Evolutionary conservation across 2,329 filamentous ascomycete genomes (phyloP), one percentile per base, ranked within the genome.

Genomic region (Verticillium isaacii): DNA sequence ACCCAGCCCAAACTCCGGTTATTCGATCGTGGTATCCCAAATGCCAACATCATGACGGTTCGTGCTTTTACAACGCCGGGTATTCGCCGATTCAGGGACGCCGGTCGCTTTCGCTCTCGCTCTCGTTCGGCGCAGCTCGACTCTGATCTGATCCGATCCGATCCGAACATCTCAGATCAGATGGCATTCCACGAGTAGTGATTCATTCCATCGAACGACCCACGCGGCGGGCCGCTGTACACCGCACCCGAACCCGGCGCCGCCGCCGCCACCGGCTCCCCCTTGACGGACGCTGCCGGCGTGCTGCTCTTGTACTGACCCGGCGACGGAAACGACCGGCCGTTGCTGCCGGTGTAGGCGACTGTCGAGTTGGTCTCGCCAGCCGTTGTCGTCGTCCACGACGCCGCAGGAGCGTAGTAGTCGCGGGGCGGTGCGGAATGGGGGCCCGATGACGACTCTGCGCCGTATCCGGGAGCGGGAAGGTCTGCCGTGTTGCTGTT

Each of bases 121-220:
- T 14, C 15, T 19, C 39, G 39, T n/a, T 45, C 34, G 34, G 14
- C 34, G 34, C 34, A 36, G 34, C 34, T 9, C 34, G 34, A 9
- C 34, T 45, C 36, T 17, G 36, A 5, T 15, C 11, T 37, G 36
- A 5, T 12, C 36, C 0, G 15, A n/a, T 17, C n/a, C 4, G 39
- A 17, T 5, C 2, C 15, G n/a, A 29, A 29, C 14, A n/a, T 15
- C 2, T n/a, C 39, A 15, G 39, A 8, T 52, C 56, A 83, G 61
- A 79, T 82, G 59, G 78, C 74, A 65, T 80, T 84, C 84, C 84
- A 86, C 36, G 82, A 84, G 69, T 86, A 86, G 69, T 85, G 81
- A 69, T 78, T 81, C 71, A 85, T 76, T 57, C 74, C 75, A 60
- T 80, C 79, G 62, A 81, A 82, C 15, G 82, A 82, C 19, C 76